Percentiles rank a stretch among this genome's conserved stretches.
Evolutionary conservation across 148 eudicot species (phyloP).

Genomic region (Agrostemma githago): DNA sequence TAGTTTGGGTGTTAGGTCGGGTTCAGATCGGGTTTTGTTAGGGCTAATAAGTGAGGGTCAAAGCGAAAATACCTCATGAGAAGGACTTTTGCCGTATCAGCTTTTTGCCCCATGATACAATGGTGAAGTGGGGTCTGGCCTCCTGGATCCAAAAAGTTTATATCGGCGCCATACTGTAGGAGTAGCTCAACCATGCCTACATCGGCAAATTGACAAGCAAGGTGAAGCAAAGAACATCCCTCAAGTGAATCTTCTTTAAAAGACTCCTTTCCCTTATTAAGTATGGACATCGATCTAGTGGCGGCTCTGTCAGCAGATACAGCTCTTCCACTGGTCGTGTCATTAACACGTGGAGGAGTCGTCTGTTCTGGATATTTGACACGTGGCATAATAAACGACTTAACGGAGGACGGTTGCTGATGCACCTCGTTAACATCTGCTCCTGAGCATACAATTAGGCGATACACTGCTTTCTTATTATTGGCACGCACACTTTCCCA

Average conservation of each 20-base stretch:
- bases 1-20: no score
- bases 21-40: no score
- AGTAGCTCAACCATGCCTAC: slow-evolving; percentile 94
- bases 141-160: slow-evolving; percentile 57
- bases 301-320: slow-evolving; percentile 31
- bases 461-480: slow-evolving; percentile 78
- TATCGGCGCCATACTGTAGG: slow-evolving; percentile 74
- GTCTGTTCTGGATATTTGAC: slow-evolving; percentile 35
- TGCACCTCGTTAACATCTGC: slow-evolving; percentile 63
- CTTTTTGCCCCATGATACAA: slow-evolving; percentile 51
- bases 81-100: slow-evolving; percentile 61
- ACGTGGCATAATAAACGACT: slow-evolving; percentile 38
- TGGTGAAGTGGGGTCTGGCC: slow-evolving; percentile 89
- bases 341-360: slow-evolving; percentile 12
- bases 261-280: slow-evolving; percentile 38
- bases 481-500: slow-evolving; percentile 80
- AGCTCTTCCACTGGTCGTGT: slow-evolving; percentile 33
- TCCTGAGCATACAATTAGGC: slow-evolving; percentile 61
- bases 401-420: slow-evolving; percentile 37
- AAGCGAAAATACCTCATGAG: slow-evolving; percentile 51
- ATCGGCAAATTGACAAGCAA: slow-evolving; percentile 84
- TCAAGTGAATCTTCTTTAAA: slow-evolving; percentile 48
- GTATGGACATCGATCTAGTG: slow-evolving; percentile 32
- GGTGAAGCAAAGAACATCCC: slow-evolving; percentile 77
- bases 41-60: neutral